Conservation (phyloP, 768 basidiomycete genomes). For the Pilatotrama ljubarskyi region DNA sequence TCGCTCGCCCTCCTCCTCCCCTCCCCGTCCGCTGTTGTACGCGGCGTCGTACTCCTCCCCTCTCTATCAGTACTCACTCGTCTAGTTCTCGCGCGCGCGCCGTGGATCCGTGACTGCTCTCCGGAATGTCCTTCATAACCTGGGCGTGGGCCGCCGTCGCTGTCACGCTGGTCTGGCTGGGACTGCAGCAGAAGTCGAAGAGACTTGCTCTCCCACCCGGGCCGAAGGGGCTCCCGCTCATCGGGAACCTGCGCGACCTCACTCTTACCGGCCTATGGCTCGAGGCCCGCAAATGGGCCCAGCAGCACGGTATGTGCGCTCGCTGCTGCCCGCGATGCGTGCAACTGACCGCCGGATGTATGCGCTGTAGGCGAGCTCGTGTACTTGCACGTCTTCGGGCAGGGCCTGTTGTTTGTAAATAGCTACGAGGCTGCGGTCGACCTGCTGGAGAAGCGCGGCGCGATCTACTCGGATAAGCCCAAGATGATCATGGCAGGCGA, state of each 20-base stretch:
- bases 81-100: slow-evolving; percentile 5
- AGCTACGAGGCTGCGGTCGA: slow-evolving; percentile 42
- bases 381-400: slow-evolving; percentile 47
- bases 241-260: slow-evolving; percentile 29
- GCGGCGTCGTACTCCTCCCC: neutral
- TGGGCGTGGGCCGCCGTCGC: slow-evolving; percentile 14
- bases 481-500: slow-evolving; percentile 27
- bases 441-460: slow-evolving; percentile 48
- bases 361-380: slow-evolving; percentile 37
- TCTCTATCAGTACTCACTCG: slow-evolving; percentile 5
- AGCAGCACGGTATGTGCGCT: slow-evolving; percentile 18
- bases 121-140: slow-evolving; percentile 18
- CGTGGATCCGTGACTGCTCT: slow-evolving; percentile 21
- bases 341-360: neutral
- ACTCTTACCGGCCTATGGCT: slow-evolving; percentile 24
- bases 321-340: too few relatives aligned
- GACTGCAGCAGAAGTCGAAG: slow-evolving; percentile 16
- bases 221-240: slow-evolving; percentile 25
- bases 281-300: slow-evolving; percentile 21
- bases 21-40: neutral
- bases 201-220: slow-evolving; percentile 24
- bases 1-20: neutral
- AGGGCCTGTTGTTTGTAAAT: slow-evolving; percentile 48
- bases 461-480: slow-evolving; percentile 55
- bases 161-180: slow-evolving; percentile 10